These are phyloP conservation scores for Bolboschoenoplectus hybrid DNA, from an alignment of 202 grass and related monocot species.

Conservation along the genomic window DNA sequence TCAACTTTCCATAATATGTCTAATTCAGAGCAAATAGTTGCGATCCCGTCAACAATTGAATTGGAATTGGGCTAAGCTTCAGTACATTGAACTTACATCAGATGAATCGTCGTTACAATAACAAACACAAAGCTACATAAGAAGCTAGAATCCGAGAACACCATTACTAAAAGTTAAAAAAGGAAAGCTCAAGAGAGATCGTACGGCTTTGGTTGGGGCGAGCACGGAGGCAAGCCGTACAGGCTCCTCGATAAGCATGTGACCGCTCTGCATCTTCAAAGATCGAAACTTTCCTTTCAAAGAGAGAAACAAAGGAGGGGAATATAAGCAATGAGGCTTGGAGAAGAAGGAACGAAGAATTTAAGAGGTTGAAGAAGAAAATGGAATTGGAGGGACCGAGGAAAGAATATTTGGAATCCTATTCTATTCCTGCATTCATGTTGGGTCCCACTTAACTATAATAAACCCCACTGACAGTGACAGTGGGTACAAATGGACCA, in stretches of 20 bases:
- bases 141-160: neutral
- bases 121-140: neutral
- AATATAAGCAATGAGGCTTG: conserved; percentile 14
- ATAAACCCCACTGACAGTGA: conserved; percentile 6
- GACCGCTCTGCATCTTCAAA: conserved; percentile 67
- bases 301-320: conserved; percentile 19
- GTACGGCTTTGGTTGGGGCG: conserved; percentile 62
- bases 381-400: neutral
- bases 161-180: neutral
- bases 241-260: conserved; percentile 93
- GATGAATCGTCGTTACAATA: conserved; percentile 15
- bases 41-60: neutral
- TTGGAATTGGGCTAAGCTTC: neutral
- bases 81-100: conserved; percentile 9
- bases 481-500: neutral
- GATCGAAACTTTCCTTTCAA: conserved; percentile 28
- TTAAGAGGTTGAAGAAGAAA: conserved; percentile 34
- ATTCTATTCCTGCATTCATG: neutral
- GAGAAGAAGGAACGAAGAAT: conserved; percentile 35
- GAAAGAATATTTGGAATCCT: neutral
- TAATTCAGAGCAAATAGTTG: neutral
- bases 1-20: conserved; percentile 7
- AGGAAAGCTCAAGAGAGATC: conserved; percentile 16
- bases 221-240: conserved; percentile 80
- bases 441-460: conserved; percentile 26